Evolutionary conservation across 495 filamentous ascomycete genomes (phyloP).

Genomic region (Daldinia childiae): DNA sequence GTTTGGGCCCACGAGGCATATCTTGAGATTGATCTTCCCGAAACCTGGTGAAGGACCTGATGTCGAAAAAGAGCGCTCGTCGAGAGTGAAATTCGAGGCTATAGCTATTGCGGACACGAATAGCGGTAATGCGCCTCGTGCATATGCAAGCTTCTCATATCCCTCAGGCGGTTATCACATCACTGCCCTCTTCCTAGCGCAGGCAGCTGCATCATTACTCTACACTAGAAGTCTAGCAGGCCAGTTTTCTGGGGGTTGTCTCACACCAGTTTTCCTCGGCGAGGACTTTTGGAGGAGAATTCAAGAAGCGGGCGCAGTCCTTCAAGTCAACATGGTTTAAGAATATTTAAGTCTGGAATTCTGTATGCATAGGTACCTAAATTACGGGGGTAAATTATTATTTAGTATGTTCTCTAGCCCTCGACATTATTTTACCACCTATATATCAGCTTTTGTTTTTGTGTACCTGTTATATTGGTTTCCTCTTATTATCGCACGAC

Average conservation of each 20-base stretch:
- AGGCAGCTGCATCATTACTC: constrained; percentile 33
- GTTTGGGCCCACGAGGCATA: neutral
- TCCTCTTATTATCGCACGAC: neutral
- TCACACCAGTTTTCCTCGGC: constrained; percentile 33
- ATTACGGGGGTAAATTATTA: neutral
- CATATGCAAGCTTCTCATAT: constrained; percentile 37
- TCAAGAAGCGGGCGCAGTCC: constrained; percentile 17
- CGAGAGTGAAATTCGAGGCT: constrained; percentile 28
- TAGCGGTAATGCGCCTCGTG: neutral
- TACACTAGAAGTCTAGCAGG: constrained; percentile 21
- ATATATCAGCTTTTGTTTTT: neutral
- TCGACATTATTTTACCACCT: neutral
- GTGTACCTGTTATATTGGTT: neutral
- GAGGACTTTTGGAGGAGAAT: constrained; percentile 25
- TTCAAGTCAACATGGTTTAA: constrained; percentile 21
- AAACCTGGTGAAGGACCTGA: constrained; percentile 32
- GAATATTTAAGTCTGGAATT: neutral
- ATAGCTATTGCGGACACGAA: constrained; percentile 26
- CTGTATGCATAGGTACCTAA: neutral
- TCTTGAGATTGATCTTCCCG: constrained; percentile 16
- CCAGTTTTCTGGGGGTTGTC: constrained; percentile 22
- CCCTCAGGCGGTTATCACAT: constrained; percentile 22
- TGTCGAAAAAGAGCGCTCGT: constrained; percentile 22
- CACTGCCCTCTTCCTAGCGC: constrained; percentile 23
- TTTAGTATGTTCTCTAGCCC: neutral